phyloP scores from a whole-genome alignment of 2,329 filamentous ascomycete genomes.

The Aspergillus costaricaensis region DNA sequence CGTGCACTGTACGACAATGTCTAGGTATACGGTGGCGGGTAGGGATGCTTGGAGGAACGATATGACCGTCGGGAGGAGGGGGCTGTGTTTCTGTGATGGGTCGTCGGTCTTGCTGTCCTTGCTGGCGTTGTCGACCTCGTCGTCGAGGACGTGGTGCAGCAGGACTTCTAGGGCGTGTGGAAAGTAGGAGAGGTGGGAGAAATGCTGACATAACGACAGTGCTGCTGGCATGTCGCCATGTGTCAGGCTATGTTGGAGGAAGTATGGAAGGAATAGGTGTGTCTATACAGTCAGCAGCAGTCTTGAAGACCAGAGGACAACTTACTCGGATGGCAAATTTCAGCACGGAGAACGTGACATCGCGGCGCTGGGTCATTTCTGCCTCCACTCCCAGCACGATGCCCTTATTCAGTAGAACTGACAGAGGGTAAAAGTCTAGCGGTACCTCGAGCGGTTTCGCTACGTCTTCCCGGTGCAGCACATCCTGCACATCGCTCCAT shows the following conservation, averaged over 20 bases:
- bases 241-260: slow-evolving; percentile 76
- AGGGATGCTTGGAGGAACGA: slow-evolving; percentile 71
- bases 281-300: slow-evolving; percentile 57
- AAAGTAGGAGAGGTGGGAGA: slow-evolving; percentile 86
- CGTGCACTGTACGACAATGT: slow-evolving; percentile 95
- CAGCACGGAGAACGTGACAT: slow-evolving; percentile 87
- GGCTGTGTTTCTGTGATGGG: slow-evolving; percentile 29
- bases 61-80: slow-evolving; percentile 53
- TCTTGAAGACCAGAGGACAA: not conserved
- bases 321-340: slow-evolving; percentile 83
- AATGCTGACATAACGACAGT: slow-evolving; percentile 78
- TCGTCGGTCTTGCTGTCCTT: slow-evolving; percentile 31
- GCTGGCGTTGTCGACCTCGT: slow-evolving; percentile 74
- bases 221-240: slow-evolving; percentile 78
- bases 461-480: slow-evolving; percentile 74
- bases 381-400: slow-evolving; percentile 89
- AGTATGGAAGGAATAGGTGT: slow-evolving; percentile 86
- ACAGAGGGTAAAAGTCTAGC: slow-evolving; percentile 94
- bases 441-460: slow-evolving; percentile 74
- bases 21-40: slow-evolving; percentile 72
- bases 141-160: slow-evolving; percentile 88
- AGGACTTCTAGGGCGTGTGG: slow-evolving; percentile 89
- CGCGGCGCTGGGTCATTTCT: slow-evolving; percentile 87
- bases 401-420: slow-evolving; percentile 82
- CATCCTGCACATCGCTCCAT: slow-evolving; percentile 86